Conservation (phyloP, 2,329 filamentous ascomycete species). For the Tetracladium maxilliforme region DNA sequence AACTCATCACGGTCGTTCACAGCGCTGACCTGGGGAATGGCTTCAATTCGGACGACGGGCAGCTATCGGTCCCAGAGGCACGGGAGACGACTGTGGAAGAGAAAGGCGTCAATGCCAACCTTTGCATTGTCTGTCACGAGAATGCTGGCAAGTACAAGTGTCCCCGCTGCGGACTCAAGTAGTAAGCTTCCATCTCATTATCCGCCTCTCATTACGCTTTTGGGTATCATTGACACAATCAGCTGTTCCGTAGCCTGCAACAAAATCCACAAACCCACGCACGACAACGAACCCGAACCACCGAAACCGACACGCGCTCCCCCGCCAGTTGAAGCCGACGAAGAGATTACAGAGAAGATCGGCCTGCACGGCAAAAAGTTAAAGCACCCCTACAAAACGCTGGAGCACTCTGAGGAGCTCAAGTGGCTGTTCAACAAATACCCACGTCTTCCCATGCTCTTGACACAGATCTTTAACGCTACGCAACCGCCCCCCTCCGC, state of each 20-base stretch:
- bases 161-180: slow-evolving; percentile 38
- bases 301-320: slow-evolving; percentile 5
- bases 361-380: slow-evolving; percentile 6
- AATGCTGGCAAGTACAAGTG: slow-evolving; percentile 47
- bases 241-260: slow-evolving; percentile 47
- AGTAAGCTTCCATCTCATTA: slow-evolving; percentile 26
- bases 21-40: not conserved
- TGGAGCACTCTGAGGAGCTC: slow-evolving; percentile 35
- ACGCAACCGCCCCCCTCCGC: slow-evolving; percentile 26
- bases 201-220: not conserved
- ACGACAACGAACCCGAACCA: slow-evolving; percentile 5
- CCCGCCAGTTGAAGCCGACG: slow-evolving; percentile 2
- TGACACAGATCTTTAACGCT: slow-evolving; percentile 31
- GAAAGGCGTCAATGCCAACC: too few relatives aligned
- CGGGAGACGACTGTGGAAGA: too few relatives aligned
- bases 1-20: not conserved
- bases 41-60: not conserved
- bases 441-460: slow-evolving; percentile 29
- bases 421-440: slow-evolving; percentile 35
- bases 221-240: slow-evolving; percentile 3
- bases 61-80: slow-evolving; percentile 1
- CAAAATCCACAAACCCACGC: slow-evolving; percentile 28
- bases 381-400: slow-evolving; percentile 29
- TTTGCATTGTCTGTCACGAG: slow-evolving; percentile 38
- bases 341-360: too few relatives aligned